Conservation (phyloP, 257 asterid genomes). For the Rhazya stricta region DNA sequence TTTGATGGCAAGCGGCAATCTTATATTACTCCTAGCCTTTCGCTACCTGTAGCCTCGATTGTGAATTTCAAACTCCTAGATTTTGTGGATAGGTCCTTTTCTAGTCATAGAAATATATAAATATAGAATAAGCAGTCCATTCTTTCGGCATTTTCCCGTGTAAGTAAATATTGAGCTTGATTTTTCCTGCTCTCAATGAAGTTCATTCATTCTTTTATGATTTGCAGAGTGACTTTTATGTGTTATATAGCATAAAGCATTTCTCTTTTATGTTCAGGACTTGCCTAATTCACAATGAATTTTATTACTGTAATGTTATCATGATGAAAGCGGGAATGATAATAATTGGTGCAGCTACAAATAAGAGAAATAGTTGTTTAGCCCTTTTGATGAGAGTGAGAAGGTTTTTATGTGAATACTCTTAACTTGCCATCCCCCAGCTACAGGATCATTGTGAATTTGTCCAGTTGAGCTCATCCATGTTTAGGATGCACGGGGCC, state of each 20-base stretch:
- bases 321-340: background rate
- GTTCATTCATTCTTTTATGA: constrained; percentile 7
- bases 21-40: constrained; percentile 18
- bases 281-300: background rate
- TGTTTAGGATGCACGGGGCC: background rate
- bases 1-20: constrained; percentile 23
- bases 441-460: background rate
- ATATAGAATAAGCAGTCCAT: constrained; percentile 15
- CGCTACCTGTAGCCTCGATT: constrained; percentile 12
- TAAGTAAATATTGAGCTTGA: constrained; percentile 35
- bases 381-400: background rate
- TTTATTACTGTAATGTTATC: background rate
- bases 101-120: constrained; percentile 13
- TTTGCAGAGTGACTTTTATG: too few relatives aligned
- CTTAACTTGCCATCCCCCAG: background rate
- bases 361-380: background rate
- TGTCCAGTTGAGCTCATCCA: background rate
- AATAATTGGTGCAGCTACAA: too few relatives aligned
- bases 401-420: background rate
- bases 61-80: constrained; percentile 13
- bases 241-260: background rate
- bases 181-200: constrained; percentile 7
- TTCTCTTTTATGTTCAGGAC: background rate
- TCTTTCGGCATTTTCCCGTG: constrained; percentile 37
- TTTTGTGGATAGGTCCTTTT: constrained; percentile 26